Evolutionary conservation across 1,284 basidiomycete species (phyloP), one percentile per base, ranked within the genome.

Genomic region (Puccinia novopanici): DNA sequence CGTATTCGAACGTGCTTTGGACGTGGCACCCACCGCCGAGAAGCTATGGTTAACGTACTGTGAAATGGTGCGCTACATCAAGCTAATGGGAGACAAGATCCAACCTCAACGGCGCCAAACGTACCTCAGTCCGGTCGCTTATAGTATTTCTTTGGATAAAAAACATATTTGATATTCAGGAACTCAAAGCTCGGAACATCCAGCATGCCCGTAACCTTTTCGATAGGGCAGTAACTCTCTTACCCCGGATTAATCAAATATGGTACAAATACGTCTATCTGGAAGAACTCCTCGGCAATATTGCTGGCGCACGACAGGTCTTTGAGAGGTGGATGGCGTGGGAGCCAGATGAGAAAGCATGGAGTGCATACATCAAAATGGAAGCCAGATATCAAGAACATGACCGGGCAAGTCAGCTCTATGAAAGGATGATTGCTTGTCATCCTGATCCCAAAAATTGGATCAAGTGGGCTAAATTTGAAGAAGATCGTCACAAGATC

Each of bases 301-400:
- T 99, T 52, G 90, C 93, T 0, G 96, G 96, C 42, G 95, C 95
- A 0, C 91, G 96, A 13, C 95, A 98, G 86, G 93, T 99, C 80
- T 99, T 99, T 84, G 97, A 99, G 87, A 90, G 96, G 68, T 99
- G 96, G 96, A 97, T 99, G 94, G 90, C 92, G 82, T 99, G 97
- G 97, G 95, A 99, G 86, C 97, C 97, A 0, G 94, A 98, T 84
- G 97, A 99, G 89, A 98, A 98, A 88, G 95, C 96, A 8, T 99
- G 96, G 97, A 92, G 94, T 85, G 93, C 94, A 15, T 99, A 97
- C 87, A 94, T 99, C 89, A 96, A 98, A 88, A 88, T 99, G 86
- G 97, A 99, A 87, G 91, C 93, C 84, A 89, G 96, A 68, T 99
- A 99, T 86, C 88, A 91, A 82, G 97, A 99, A 87, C 87, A 91